Evolutionary conservation across 2,329 filamentous ascomycete species (phyloP), one percentile per base, ranked within the genome.

Genomic region (Dichotomopilus funicola): DNA sequence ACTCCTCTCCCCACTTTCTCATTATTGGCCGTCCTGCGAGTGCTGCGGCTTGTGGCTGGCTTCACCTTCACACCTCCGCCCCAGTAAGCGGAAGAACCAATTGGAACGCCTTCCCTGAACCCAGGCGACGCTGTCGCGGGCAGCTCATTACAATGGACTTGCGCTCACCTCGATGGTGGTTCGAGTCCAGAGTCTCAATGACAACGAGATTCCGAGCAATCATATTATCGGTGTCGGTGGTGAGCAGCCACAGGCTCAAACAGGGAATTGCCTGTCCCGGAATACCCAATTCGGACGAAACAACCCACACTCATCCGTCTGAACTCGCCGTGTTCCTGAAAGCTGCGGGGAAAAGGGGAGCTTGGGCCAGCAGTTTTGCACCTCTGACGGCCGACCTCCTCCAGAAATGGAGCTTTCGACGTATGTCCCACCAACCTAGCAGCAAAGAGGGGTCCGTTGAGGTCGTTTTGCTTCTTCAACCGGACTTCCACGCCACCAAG

Each of bases 11-110:
- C 49, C 55, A 49, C 54, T 51, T 9, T 12, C 37, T 40, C 37
- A 62, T 64, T 64, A 61, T 27, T 27, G 62, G 51, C 56, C 51
- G 38, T 58, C 45, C 59, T 49, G 54, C 60, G 56, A 63, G 61
- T 60, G 59, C 56, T 52, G 47, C 58, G 51, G 53, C 54, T 55
- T 62, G 62, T 62, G 62, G 52, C 59, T 52, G 50, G 55, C 47
- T 61, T 60, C 53, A 53, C 56, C 45, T 52, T 56, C 53, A 62
- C 59, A 61, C 54, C 45, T 31, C 51, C 49, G 41, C 19, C 19
- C 19, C 19, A 27, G 19, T 27, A 3, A 27, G 19, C 19, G 19
- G 19, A 27, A 44, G 48, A 34, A 35, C 61, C 63, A 62, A 63
- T 63, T 42, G 54, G 50, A 58, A 13, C 7, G 13, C n/a, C 4